Conservation (phyloP, 768 basidiomycete genomes). For the Astraeus odoratus region DNA sequence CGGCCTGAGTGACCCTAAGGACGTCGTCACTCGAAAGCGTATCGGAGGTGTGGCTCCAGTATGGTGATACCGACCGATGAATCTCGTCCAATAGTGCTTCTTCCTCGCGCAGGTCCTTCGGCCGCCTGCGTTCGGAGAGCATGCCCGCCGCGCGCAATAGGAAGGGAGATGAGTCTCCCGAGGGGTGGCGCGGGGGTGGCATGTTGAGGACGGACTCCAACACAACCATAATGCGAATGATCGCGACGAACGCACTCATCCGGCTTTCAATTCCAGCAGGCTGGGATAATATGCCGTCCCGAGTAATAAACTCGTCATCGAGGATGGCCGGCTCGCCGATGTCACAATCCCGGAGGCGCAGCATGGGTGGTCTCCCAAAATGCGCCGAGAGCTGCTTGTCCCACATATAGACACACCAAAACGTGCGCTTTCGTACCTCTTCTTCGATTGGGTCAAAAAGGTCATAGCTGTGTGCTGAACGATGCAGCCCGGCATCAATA, state of each 20-base stretch:
- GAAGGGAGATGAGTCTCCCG: conserved; percentile 70
- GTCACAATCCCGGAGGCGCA: conserved; percentile 85
- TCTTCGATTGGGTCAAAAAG: conserved; percentile 87
- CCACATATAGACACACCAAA: conserved; percentile 96
- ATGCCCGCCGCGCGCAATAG: conserved; percentile 62
- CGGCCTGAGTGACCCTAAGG: conserved; percentile 83
- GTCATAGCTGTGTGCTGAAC: conserved; percentile 78
- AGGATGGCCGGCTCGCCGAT: conserved; percentile 80
- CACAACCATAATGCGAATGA: conserved; percentile 76
- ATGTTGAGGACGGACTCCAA: conserved; percentile 85
- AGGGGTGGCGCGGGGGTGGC: conserved; percentile 52
- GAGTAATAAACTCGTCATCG: conserved; percentile 86
- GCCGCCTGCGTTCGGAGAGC: conserved; percentile 54
- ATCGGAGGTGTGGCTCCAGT: conserved; percentile 77
- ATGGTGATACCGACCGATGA: conserved; percentile 57
- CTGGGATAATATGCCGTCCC: conserved; percentile 58
- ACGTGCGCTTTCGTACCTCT: conserved; percentile 88
- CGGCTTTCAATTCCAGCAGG: conserved; percentile 68
- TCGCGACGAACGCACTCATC: conserved; percentile 73
- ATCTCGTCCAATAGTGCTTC: conserved; percentile 79
- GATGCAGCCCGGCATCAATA: conserved; percentile 84
- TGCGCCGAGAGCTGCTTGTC: conserved; percentile 88
- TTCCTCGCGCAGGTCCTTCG: conserved; percentile 69
- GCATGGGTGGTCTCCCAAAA: conserved; percentile 84
- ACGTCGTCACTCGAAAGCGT: conserved; percentile 81